Percentiles rank a stretch among this genome's conserved stretches.
phyloP scores from a whole-genome alignment of 768 basidiomycete genomes.

The Antrodiella citrinella region DNA sequence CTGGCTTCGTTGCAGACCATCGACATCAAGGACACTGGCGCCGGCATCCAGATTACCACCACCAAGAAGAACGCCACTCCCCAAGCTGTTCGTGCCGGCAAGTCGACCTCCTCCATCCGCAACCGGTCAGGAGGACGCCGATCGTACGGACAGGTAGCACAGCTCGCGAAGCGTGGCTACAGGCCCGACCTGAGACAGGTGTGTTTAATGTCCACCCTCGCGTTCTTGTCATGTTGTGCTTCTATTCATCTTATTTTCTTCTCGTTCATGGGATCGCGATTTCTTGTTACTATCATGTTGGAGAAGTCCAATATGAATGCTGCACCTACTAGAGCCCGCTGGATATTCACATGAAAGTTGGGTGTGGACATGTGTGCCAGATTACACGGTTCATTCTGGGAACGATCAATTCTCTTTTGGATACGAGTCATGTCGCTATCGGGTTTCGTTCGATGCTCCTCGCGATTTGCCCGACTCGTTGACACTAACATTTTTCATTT shows the following conservation, averaged over 20 bases:
- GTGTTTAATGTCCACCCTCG: slow-evolving; percentile 39
- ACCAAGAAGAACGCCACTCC: slow-evolving; percentile 57
- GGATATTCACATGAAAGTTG: slow-evolving; percentile 73
- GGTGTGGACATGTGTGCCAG: slow-evolving; percentile 94
- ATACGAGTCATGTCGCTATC: slow-evolving; percentile 73
- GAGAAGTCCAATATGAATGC: not conserved
- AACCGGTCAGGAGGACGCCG: slow-evolving; percentile 66
- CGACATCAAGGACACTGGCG: slow-evolving; percentile 46
- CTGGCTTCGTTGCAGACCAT: slow-evolving; percentile 41
- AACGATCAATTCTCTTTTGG: slow-evolving; percentile 54
- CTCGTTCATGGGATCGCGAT: slow-evolving; percentile 3
- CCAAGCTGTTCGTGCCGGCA: slow-evolving; percentile 39
- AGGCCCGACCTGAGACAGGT: slow-evolving; percentile 73
- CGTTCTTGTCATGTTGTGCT: too few species aligned
- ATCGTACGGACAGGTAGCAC: slow-evolving; percentile 55
- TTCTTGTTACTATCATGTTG: not conserved
- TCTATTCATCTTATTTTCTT: slow-evolving; percentile 9
- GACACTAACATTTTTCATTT: slow-evolving; percentile 49
- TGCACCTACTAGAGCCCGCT: slow-evolving; percentile 91
- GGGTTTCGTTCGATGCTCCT: slow-evolving; percentile 52
- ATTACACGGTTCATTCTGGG: slow-evolving; percentile 38
- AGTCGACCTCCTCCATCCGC: slow-evolving; percentile 47
- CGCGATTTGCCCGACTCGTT: slow-evolving; percentile 65
- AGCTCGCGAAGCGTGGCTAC: slow-evolving; percentile 58
- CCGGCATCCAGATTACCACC: slow-evolving; percentile 52